These are phyloP conservation scores for Populus hybrid DNA, from an alignment of 441 rosid genomes.

Conservation along the genomic window DNA sequence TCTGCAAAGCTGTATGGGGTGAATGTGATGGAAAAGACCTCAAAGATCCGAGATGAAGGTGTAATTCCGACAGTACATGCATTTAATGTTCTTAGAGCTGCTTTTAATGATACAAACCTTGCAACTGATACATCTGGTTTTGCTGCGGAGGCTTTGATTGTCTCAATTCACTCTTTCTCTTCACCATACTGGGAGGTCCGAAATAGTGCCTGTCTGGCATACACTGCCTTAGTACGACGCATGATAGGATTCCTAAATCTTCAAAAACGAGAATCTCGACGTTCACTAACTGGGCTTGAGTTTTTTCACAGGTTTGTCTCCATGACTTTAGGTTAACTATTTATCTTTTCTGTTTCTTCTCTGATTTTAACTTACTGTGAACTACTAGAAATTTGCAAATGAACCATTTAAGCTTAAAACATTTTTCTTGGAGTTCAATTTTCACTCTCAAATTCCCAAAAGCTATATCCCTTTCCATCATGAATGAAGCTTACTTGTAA, in stretches of 20 bases:
- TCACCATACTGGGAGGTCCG: slow-evolving; percentile 98
- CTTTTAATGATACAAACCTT: slow-evolving; percentile 92
- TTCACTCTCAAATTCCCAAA: slow-evolving; percentile 2
- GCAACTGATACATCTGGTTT: slow-evolving; percentile 95
- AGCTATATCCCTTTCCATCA: neutral
- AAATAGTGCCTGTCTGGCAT: slow-evolving; percentile 92
- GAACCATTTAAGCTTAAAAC: neutral
- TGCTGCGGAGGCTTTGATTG: slow-evolving; percentile 87
- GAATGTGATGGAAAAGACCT: slow-evolving; percentile 44
- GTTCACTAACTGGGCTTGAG: slow-evolving; percentile 89
- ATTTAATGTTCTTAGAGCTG: slow-evolving; percentile 89
- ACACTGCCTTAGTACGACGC: slow-evolving; percentile 86
- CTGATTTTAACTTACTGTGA: neutral
- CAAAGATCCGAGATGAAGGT: slow-evolving; percentile 93
- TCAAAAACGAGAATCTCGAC: slow-evolving; percentile 86
- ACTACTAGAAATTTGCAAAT: slow-evolving; percentile 1
- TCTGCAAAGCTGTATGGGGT: slow-evolving; percentile 28
- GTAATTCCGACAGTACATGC: slow-evolving; percentile 95
- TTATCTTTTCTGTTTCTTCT: slow-evolving; percentile 3
- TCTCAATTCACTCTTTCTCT: slow-evolving; percentile 79
- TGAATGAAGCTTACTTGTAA: neutral
- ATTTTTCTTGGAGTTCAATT: neutral
- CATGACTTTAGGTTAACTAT: slow-evolving; percentile 12
- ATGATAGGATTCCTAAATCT: slow-evolving; percentile 93
- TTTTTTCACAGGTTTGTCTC: slow-evolving; percentile 84